Conservation (phyloP, 2,329 filamentous ascomycete genomes). For the Taxawa tesnikishii region DNA sequence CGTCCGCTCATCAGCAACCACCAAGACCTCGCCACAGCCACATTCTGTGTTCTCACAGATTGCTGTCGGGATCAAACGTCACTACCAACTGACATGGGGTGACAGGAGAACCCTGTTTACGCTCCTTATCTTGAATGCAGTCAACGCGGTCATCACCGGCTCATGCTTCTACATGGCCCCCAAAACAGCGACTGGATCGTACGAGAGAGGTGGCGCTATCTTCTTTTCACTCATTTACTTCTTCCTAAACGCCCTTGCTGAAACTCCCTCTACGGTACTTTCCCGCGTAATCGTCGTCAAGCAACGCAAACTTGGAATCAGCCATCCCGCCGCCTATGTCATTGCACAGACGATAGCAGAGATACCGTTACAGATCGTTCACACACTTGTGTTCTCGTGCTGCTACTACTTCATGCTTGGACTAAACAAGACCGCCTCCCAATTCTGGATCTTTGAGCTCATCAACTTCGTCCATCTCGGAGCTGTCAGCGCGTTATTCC, state of each 20-base stretch:
- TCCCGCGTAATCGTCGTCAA: conserved; percentile 36
- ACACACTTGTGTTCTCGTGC: conserved; percentile 36
- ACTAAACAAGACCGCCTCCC: conserved; percentile 18
- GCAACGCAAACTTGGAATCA: conserved; percentile 31
- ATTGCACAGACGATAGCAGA: conserved; percentile 33
- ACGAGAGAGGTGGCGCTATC: conserved; percentile 40
- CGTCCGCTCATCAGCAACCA: conserved; percentile 1
- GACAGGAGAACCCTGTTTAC: conserved; percentile 6
- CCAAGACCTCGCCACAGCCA: conserved; percentile 4
- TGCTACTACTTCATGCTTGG: conserved; percentile 54
- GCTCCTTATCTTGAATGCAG: conserved; percentile 3
- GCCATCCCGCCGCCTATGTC: conserved; percentile 32
- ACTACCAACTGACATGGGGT: conserved; percentile 5
- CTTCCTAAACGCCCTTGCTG: conserved; percentile 43
- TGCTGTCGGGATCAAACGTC: conserved; percentile 3
- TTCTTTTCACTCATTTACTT: conserved; percentile 47
- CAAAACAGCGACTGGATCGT: conserved; percentile 39
- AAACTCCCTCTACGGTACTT: conserved; percentile 47
- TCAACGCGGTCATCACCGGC: conserved; percentile 36
- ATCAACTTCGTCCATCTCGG: conserved; percentile 5
- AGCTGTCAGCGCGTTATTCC: conserved; percentile 5
- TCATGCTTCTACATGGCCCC: conserved; percentile 46
- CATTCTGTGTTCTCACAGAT: conserved; percentile 5
- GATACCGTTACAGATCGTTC: conserved; percentile 2
- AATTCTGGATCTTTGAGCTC: conserved; percentile 6